These are phyloP conservation scores for Dipodascus albidus DNA, from an alignment of 805 yeast genomes.

Conservation along the genomic window DNA sequence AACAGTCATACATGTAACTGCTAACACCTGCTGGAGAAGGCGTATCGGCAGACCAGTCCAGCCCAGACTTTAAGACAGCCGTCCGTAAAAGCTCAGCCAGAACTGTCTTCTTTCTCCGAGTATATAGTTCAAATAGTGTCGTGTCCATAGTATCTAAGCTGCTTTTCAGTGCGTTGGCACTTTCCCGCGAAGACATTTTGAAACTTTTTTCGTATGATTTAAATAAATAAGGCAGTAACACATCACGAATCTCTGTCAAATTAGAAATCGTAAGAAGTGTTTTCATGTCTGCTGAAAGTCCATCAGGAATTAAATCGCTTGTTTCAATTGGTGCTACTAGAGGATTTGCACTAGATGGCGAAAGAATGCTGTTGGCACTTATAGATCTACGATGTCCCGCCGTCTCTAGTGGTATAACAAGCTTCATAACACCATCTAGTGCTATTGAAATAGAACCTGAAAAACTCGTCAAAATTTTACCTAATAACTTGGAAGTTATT, in stretches of 20 bases:
- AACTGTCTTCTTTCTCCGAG: constrained; percentile 35
- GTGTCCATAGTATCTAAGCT: constrained; percentile 38
- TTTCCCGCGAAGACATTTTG: constrained; percentile 32
- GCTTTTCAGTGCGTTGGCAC: constrained; percentile 34
- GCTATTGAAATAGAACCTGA: constrained; percentile 25
- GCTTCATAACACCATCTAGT: constrained; percentile 22
- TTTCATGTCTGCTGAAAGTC: constrained; percentile 39
- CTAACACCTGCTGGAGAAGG: constrained; percentile 23
- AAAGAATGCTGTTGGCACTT: constrained; percentile 4
- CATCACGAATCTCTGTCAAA: constrained; percentile 35
- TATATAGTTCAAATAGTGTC: constrained; percentile 42
- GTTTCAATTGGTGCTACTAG: constrained; percentile 28
- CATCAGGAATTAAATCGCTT: constrained; percentile 29
- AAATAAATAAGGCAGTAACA: constrained; percentile 37
- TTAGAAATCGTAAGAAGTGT: constrained; percentile 44
- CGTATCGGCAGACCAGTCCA: constrained; percentile 31
- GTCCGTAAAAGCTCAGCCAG: constrained; percentile 30
- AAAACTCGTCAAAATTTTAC: constrained; percentile 26
- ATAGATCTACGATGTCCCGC: constrained; percentile 4
- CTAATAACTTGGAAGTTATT: constrained; percentile 16
- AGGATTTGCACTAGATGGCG: constrained; percentile 27
- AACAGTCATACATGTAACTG: constrained; percentile 36
- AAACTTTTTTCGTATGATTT: constrained; percentile 41
- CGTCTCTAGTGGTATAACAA: constrained; percentile 15
- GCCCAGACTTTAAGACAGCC: constrained; percentile 27